phyloP scores from a whole-genome alignment of 257 asterid species.

The Solanum sejunctum region DNA sequence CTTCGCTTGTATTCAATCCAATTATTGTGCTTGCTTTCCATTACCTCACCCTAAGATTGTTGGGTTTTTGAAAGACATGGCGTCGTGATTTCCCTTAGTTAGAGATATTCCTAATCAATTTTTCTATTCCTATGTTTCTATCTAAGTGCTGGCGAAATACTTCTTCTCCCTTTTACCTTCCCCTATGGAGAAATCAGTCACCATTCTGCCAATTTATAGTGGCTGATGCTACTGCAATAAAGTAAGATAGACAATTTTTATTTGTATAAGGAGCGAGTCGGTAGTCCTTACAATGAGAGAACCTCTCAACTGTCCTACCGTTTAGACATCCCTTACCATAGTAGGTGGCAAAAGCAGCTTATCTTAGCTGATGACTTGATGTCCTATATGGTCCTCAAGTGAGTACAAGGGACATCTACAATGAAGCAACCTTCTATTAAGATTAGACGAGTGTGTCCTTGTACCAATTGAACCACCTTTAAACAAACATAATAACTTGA shows the following conservation, averaged over 20 bases:
- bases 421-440: neutral
- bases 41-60: neutral
- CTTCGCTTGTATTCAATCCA: neutral
- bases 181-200: neutral
- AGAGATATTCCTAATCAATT: neutral
- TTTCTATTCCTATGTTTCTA: neutral
- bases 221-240: neutral
- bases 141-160: neutral
- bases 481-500: neutral
- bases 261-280: neutral
- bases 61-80: neutral
- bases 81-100: neutral
- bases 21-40: neutral
- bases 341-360: neutral
- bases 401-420: neutral
- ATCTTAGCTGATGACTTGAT: neutral
- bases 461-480: neutral
- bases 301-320: neutral
- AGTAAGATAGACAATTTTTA: neutral
- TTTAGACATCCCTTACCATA: neutral
- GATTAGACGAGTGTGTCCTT: neutral
- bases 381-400: neutral
- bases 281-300: neutral
- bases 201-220: neutral
- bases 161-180: neutral